A percentile compares a stretch with the other conserved stretches of the same genome.
Conservation (phyloP, 306 rosid genomes). For the Quercus robur region DNA sequence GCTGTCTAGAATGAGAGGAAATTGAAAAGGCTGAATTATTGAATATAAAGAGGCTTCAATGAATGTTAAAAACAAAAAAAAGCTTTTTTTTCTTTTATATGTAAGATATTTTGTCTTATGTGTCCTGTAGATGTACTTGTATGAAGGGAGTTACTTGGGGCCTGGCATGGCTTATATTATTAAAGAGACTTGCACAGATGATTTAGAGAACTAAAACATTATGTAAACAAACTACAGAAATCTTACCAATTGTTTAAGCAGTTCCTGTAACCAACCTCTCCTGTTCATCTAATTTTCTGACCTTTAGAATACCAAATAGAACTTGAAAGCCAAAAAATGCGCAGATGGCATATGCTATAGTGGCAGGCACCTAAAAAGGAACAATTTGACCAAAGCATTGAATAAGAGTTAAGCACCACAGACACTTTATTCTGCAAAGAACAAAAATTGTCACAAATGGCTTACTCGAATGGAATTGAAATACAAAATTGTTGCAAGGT, state of each 20-base stretch:
- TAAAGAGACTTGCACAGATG: not conserved
- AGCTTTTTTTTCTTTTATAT: too few species aligned
- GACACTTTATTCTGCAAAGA: slow-evolving; percentile 3
- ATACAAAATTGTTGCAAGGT: slow-evolving; percentile 87
- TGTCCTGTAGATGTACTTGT: not conserved
- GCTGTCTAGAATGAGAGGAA: not conserved
- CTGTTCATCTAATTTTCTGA: slow-evolving; percentile 79
- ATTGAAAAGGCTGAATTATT: not conserved
- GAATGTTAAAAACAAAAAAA: not conserved
- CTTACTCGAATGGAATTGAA: slow-evolving; percentile 79
- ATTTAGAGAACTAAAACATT: not conserved
- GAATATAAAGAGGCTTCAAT: not conserved
- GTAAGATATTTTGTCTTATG: not conserved
- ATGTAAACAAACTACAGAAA: not conserved
- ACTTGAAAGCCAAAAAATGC: slow-evolving; percentile 86
- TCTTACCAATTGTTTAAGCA: slow-evolving; percentile 61
- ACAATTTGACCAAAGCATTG: slow-evolving; percentile 6
- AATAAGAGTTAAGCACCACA: slow-evolving; percentile 12
- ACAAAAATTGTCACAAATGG: slow-evolving; percentile 10
- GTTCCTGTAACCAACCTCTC: slow-evolving; percentile 88
- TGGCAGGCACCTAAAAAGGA: slow-evolving; percentile 76
- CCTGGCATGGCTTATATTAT: not conserved
- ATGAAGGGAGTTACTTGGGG: not conserved
- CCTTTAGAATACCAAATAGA: slow-evolving; percentile 83
- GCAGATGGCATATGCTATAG: slow-evolving; percentile 59